Evolutionary conservation across 441 rosid species (phyloP).

Genomic region (Pelargonium cotyledonis): DNA sequence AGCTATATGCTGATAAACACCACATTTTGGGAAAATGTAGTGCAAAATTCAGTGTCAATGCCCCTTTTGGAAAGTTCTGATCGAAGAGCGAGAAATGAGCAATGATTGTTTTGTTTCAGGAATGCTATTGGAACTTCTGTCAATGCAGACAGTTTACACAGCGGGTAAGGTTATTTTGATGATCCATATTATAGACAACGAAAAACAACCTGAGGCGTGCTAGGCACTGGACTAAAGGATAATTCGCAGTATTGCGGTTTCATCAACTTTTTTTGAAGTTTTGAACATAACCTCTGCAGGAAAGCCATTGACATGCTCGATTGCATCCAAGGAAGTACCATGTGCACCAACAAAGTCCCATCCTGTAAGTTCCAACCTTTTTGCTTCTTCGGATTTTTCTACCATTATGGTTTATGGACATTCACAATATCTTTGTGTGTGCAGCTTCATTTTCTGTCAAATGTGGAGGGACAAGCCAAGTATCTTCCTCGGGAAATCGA

Average conservation of each 20-base stretch:
- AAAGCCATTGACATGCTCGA: slow-evolving; percentile 33
- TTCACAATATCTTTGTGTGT: neutral
- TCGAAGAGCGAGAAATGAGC: neutral
- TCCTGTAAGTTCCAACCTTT: slow-evolving; percentile 28
- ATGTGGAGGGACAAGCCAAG: slow-evolving; percentile 35
- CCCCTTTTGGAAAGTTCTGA: neutral
- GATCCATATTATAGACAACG: neutral
- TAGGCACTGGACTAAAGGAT: no score
- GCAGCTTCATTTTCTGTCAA: slow-evolving; percentile 51
- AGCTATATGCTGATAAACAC: no score
- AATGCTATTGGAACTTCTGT: slow-evolving; percentile 42
- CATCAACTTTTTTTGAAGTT: neutral
- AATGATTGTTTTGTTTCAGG: slow-evolving; percentile 26
- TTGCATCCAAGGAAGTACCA: slow-evolving; percentile 32
- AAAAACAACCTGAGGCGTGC: no score
- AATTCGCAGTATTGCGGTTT: no score
- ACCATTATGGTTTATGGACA: no score
- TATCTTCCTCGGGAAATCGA: slow-evolving; percentile 31
- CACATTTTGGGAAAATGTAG: no score
- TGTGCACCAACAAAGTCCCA: slow-evolving; percentile 35
- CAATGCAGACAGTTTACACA: slow-evolving; percentile 24
- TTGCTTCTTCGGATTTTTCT: neutral
- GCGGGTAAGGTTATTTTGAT: slow-evolving; percentile 23
- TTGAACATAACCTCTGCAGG: slow-evolving; percentile 19
- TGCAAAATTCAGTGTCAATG: neutral